Evolutionary conservation across 495 filamentous ascomycete species (phyloP), one percentile per base, ranked within the genome.

Genomic region (Talaromyces trachyspermus): DNA sequence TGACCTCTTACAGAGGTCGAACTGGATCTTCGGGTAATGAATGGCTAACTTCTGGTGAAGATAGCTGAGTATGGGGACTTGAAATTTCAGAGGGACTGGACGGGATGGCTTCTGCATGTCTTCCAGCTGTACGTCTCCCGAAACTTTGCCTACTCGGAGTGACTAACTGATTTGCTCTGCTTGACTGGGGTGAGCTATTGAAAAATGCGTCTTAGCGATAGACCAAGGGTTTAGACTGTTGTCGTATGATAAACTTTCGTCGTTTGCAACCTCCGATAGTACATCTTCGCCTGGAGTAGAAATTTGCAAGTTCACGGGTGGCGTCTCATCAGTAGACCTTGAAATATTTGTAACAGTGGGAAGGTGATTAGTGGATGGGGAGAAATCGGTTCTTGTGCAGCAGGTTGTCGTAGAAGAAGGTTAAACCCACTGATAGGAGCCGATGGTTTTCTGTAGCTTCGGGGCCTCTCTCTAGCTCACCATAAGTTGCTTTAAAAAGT

Each of bases 401-500:
- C 36, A 35, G 36, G 25, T 14, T 36, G 33, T 14, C 36, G 35
- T 24, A 49, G 15, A n/a, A 49, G 35, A 36, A 49, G 17, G 24
- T n/a, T 41, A 24, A 40, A 49, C 8, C 17, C 35, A 9, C 14
- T 42, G 12, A 6, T 22, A 35, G 24, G 15, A 7, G 23, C 4
- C 15, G 23, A 2, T 2, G 19, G 1, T 24, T 40, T 26, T 35
- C 1, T 11, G 35, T 32, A 19, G 2, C 22, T 6, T 32, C 29
- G 1, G 24, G 8, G 8, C 7, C 39, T 15, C 46, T 33, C 8
- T 56, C 43, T 27, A 65, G n/a, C 18, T 68, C 65, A 3, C 78
- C 76, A 37, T 86, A 91, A 8, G 74, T 54, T 14, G 62, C 57
- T 7, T 53, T 54, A 9, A 91, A 79, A 88, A 57, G 0, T 54